Evolutionary conservation across 495 filamentous ascomycete genomes (phyloP), one percentile per base, ranked within the genome.

Genomic region (Zalerion maritima): DNA sequence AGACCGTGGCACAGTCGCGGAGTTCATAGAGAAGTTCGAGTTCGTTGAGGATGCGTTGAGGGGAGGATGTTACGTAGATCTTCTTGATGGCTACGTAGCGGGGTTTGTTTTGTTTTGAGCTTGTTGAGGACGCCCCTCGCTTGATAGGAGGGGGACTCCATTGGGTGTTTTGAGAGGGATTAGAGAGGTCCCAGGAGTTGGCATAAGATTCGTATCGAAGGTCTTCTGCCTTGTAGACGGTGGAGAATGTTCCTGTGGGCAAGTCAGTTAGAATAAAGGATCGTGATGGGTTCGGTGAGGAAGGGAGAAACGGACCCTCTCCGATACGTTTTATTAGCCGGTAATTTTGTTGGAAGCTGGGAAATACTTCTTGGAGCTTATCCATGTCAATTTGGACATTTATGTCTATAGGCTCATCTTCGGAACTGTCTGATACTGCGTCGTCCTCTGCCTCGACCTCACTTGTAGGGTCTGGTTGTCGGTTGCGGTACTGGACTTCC

Each of bases 181-280:
- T 71, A 34, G 71, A 69, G 14, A 78, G 41, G 42, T 94, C 84
- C 89, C 89, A 96, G 27, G 73, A 66, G 51, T 94, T 94, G 22
- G 77, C 54, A 54, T 82, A 91, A 24, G 66, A 50, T 29, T 92
- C 68, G 45, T 94, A 94, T 15, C 71, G 62, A n/a, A 94, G 57
- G 49, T 99, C 91, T 54, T 99, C 89, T 19, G 89, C 89, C 50
- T 96, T 96, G 57, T 96, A 99, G 0, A 99, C 89, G 7, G 87
- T 94, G 0, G 87, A 94, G 45, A 99, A 99, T 11, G 89, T 99
- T 20, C 85, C 81, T 87, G 43, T 19, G n/a, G 6, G 15, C 6
- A 7, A 21, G 13, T n/a, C n/a, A 11, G 29, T 22, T 22, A 33
- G 20, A 12, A 3, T 29, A 37, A 13, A 34, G 31, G 21, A 31